Evolutionary conservation across 306 rosid species (phyloP).

Genomic region (Gynostemma pentaphyllum): DNA sequence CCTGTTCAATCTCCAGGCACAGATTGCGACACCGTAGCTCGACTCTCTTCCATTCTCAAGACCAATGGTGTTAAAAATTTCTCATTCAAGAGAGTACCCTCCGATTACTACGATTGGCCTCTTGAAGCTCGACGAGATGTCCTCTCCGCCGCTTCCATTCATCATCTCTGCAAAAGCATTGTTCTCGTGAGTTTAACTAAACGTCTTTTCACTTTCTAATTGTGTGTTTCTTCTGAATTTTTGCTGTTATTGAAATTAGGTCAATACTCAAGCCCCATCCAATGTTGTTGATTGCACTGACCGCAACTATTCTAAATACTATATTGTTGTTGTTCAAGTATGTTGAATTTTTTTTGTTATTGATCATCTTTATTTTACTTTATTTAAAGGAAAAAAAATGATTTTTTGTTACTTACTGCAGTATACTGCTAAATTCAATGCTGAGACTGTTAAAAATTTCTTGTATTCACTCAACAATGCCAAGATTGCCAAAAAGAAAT

Average conservation of each 20-base stretch:
- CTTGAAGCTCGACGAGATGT: conserved; percentile 61
- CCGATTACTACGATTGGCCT: conserved; percentile 77
- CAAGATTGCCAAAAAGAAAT: conserved; percentile 46
- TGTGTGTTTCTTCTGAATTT: neutral
- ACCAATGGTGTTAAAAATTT: conserved; percentile 42
- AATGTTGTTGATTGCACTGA: conserved; percentile 56
- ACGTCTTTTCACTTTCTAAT: neutral
- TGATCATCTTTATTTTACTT: neutral
- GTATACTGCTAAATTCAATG: conserved; percentile 46
- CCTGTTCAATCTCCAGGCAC: neutral
- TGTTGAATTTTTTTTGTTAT: neutral
- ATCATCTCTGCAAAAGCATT: conserved; percentile 95
- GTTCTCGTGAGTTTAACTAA: conserved; percentile 37
- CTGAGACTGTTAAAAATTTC: conserved; percentile 41
- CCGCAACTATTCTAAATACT: conserved; percentile 75
- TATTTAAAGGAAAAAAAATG: neutral
- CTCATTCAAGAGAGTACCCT: conserved; percentile 60
- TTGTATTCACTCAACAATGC: conserved; percentile 39
- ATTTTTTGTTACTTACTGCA: conserved; percentile 26
- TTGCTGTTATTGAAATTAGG: conserved; percentile 17
- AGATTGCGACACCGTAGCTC: conserved; percentile 35
- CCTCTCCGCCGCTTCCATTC: conserved; percentile 51
- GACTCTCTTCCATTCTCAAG: conserved; percentile 56
- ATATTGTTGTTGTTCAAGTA: conserved; percentile 66
- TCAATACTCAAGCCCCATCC: conserved; percentile 75